Base-by-base conservation (phyloP, 148 eudicot species). In the Chenopodium berlandieri region DNA sequence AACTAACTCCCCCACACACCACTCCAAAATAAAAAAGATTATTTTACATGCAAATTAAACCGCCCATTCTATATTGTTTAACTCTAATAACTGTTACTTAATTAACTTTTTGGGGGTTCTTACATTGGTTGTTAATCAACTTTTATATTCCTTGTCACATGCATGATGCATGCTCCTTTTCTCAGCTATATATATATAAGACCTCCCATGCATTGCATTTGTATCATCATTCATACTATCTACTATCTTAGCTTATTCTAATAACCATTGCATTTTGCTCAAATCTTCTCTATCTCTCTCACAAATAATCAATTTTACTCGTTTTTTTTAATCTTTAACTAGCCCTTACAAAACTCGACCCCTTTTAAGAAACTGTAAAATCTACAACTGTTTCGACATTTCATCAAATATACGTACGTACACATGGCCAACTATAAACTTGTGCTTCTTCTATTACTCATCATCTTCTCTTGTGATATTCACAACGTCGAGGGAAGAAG, bases 401-500 rank as follows among this genome's bases (percentile, higher is more conserved):
- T 8, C 37, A 32, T 34, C 46, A 37, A 27, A 27, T 25, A 0
- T 22, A 71, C 1, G 7, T 0, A 32, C 20, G 1, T 31, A 71
- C 4, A 7, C 4, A 77, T 58, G 76, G 76, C 56, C 27, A 81
- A 47, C 25, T 23, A 25, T 48, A 37, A 64, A 20, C 31, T 50
- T 54, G 37, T 75, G 30, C 6, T 64, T 44, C 2, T 73, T 81
- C 34, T 81, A 10, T 16, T 74, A 73, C 73, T 81, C 52, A 32
- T 81, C 44, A 3, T 73, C 25, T 22, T 81, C n/a, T 64, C 78
- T 44, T 16, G n/a, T 56, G 78, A 47, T 5, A 16, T 67, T 22
- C 64, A 48, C 46, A 62, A 47, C 16, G 78, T 75, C 9, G 83
- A 81, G 30, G 78, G 83, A 25, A 81, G 83, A 48, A 25, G 78